phyloP scores from a whole-genome alignment of 139 green algal species.

The Microglena sp. region DNA sequence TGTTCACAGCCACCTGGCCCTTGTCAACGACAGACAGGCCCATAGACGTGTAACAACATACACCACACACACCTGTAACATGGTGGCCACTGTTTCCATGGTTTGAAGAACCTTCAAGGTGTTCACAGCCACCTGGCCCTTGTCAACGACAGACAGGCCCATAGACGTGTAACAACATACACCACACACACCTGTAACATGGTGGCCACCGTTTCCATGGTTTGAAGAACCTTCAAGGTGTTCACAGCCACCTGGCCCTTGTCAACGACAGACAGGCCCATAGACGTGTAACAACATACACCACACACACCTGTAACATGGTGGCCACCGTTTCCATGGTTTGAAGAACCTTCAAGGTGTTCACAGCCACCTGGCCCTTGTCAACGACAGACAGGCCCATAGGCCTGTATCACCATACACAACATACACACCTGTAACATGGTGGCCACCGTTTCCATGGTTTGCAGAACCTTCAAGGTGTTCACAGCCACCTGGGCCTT shows the following conservation, averaged over 20 bases:
- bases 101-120: slow-evolving; percentile 42
- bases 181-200: slow-evolving; percentile 35
- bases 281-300: too few species aligned
- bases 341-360: slow-evolving; percentile 45
- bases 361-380: slow-evolving; percentile 24
- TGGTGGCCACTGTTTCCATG: slow-evolving; percentile 30
- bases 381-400: slow-evolving; percentile 7
- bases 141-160: slow-evolving; percentile 7
- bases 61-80: slow-evolving; percentile 37
- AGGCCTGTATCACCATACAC: slow-evolving; percentile 43
- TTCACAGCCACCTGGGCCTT: slow-evolving; percentile 28
- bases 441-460: slow-evolving; percentile 32
- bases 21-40: slow-evolving; percentile 9
- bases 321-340: slow-evolving; percentile 33
- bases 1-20: slow-evolving; percentile 32
- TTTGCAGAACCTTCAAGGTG: slow-evolving; percentile 42
- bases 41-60: too few species aligned
- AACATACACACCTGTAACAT: slow-evolving; percentile 31
- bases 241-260: slow-evolving; percentile 28
- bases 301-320: slow-evolving; percentile 33
- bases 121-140: slow-evolving; percentile 30
- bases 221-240: slow-evolving; percentile 42
- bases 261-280: slow-evolving; percentile 7
- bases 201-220: slow-evolving; percentile 32
- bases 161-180: too few species aligned